Conservation (phyloP, 805 yeast species). For the Wickerhamomyces subpelliculosus region DNA sequence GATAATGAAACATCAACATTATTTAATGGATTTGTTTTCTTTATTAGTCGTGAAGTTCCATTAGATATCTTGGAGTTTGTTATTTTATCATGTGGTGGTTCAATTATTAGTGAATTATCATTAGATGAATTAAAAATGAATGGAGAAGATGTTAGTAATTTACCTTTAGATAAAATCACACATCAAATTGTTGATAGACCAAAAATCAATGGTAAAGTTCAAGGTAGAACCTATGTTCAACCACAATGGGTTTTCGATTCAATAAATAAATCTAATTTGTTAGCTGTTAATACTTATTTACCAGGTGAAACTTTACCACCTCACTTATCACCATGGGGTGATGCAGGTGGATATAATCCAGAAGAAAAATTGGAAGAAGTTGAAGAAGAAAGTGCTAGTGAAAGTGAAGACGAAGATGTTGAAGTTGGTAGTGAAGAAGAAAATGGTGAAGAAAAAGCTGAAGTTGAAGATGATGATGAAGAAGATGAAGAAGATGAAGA, state of each 20-base stretch:
- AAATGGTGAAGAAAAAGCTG: conserved; percentile 47
- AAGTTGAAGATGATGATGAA: conserved; percentile 43
- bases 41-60: conserved; percentile 92
- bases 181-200: conserved; percentile 97
- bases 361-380: conserved; percentile 38
- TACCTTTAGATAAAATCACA: conserved; percentile 66
- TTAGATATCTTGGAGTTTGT: conserved; percentile 85
- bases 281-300: conserved; percentile 75
- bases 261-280: conserved; percentile 66
- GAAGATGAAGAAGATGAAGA: conserved; percentile 41
- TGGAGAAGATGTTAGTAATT: conserved; percentile 28
- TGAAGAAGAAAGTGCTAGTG: conserved; percentile 35
- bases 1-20: conserved; percentile 57
- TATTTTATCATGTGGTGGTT: conserved; percentile 81
- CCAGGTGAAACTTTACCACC: conserved; percentile 97
- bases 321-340: conserved; percentile 99
- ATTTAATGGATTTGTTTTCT: conserved; percentile 73
- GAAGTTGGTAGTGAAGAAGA: conserved; percentile 38
- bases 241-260: conserved; percentile 98
- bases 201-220: conserved; percentile 61
- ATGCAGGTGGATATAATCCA: conserved; percentile 86
- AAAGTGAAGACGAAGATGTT: conserved; percentile 30
- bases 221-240: conserved; percentile 90
- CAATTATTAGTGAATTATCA: conserved; percentile 78
- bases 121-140: conserved; percentile 57